Evolutionary conservation across 2,329 filamentous ascomycete genomes (phyloP).

Genomic region (Fusarium agapanthi): DNA sequence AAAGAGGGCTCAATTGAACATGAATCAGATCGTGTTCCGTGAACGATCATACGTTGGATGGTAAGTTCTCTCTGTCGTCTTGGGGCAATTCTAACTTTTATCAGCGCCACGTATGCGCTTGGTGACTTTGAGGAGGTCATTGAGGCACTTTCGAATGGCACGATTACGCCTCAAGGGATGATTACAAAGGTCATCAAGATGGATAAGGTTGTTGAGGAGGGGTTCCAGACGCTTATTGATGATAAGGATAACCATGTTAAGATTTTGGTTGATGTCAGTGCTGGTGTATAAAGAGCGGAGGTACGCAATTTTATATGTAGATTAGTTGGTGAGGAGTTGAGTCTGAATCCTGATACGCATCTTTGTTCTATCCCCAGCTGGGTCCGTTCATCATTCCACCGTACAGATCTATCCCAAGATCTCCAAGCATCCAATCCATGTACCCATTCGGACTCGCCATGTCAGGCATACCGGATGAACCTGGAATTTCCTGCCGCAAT

Average conservation of each 20-base stretch:
- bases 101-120: background rate
- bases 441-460: background rate
- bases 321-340: background rate
- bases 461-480: accelerated
- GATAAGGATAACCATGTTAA: constrained; percentile 22
- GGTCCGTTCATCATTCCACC: background rate
- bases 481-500: background rate
- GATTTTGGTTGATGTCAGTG: constrained; percentile 12
- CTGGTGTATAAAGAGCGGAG: background rate
- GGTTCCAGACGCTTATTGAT: constrained; percentile 1
- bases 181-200: constrained; percentile 25
- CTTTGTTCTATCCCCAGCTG: background rate
- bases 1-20: constrained; percentile 12
- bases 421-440: background rate
- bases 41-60: constrained; percentile 18
- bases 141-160: constrained; percentile 5
- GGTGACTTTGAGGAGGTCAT: constrained; percentile 19
- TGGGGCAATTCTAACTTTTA: background rate
- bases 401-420: background rate
- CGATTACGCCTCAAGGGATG: constrained; percentile 4
- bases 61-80: background rate
- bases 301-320: background rate
- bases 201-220: constrained; percentile 16
- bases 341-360: accelerated
- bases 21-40: constrained; percentile 21